A percentile compares a stretch with the other conserved stretches of the same genome.
Evolutionary conservation across 2,329 filamentous ascomycete genomes (phyloP).

Genomic region (Didymella keratinophila): DNA sequence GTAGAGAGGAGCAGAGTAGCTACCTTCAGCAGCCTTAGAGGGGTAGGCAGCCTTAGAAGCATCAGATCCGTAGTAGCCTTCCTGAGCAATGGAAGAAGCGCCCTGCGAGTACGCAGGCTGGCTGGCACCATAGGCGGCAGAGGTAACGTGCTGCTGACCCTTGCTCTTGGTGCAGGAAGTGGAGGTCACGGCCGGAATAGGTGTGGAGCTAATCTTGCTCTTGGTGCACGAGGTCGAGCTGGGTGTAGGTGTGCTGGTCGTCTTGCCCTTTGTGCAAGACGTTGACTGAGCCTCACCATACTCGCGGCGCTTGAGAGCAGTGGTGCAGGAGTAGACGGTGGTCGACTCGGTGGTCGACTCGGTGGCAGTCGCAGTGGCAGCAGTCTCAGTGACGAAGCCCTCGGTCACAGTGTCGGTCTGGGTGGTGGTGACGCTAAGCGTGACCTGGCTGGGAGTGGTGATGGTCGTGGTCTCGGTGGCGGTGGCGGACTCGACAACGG

Average conservation of each 20-base stretch:
- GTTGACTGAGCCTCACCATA: constrained; percentile 9
- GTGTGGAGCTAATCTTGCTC: constrained; percentile 10
- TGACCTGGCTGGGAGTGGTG: constrained; percentile 19
- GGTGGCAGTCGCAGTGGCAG: constrained; percentile 8
- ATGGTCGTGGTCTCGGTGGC: constrained; percentile 18
- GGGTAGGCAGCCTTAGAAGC: constrained; percentile 2
- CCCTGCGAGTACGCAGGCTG: constrained; percentile 6
- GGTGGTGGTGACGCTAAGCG: constrained; percentile 11
- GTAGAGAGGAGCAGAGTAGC: constrained; percentile 3
- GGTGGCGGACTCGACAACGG: constrained; percentile 14
- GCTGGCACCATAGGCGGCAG: constrained; percentile 6
- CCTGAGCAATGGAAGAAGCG: constrained; percentile 3
- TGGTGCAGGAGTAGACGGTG: constrained; percentile 18
- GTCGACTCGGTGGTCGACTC: constrained; percentile 4
- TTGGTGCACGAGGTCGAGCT: constrained; percentile 14
- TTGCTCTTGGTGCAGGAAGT: constrained; percentile 11
- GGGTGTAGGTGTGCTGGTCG: constrained; percentile 10
- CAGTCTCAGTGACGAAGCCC: constrained; percentile 17
- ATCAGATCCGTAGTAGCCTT: not conserved
- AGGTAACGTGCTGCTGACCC: constrained; percentile 8
- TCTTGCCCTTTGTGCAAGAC: constrained; percentile 23
- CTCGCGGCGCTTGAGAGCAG: constrained; percentile 11
- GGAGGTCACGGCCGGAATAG: constrained; percentile 6
- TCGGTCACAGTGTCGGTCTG: constrained; percentile 14
- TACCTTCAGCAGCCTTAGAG: not conserved